Base-by-base conservation (phyloP, 1,284 basidiomycete species). In the Cutaneotrichosporon sp. region DNA sequence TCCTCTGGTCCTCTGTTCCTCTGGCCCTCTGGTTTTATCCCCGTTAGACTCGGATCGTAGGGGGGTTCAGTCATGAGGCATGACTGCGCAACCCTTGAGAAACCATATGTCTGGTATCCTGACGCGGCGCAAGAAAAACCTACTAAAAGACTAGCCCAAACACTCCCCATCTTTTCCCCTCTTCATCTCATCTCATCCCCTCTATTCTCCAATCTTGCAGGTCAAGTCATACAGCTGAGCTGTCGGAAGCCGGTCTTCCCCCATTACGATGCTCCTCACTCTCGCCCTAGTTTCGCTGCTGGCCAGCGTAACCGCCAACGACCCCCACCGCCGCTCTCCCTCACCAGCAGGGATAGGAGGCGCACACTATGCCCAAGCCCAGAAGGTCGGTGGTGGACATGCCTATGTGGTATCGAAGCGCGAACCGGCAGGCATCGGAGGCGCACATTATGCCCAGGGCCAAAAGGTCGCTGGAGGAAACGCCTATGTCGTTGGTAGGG, bases 281-380 rank as follows among this genome's bases (percentile, higher is more conserved):
- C 65, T 66, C 31, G 58, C 55, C 18, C 60, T 69, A 10, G 57
- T 58, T 18, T 61, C 67, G 40, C 60, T 68, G 32, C 61, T 70
- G 46, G 68, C 62, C 7, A 32, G 60, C 14, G 61, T 22, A 49
- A 34, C 55, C 32, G 63, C 51, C 55, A 18, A 30, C 21, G 52
- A 55, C 22, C 2, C 46, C 26, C 1, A 26, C 26, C 26, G 26
- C 26, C 26, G 42, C 16, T 56, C 16, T 1, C 51, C 52, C 31
- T 34, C 32, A 34, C 40, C 63, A 10, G 63, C 31, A 18, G 49
- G 58, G 7, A 21, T 55, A 18, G 66, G 34, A 1, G 34, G 34
- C 34, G 34, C 34, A 1, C 50, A 49, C 56, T 31, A 32, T 46
- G 49, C 38, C 26, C 59, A 61, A 51, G 53, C 58, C 55, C 9